Evolutionary conservation across 768 basidiomycete genomes (phyloP).

Genomic region (Psilocybe tampanensis): DNA sequence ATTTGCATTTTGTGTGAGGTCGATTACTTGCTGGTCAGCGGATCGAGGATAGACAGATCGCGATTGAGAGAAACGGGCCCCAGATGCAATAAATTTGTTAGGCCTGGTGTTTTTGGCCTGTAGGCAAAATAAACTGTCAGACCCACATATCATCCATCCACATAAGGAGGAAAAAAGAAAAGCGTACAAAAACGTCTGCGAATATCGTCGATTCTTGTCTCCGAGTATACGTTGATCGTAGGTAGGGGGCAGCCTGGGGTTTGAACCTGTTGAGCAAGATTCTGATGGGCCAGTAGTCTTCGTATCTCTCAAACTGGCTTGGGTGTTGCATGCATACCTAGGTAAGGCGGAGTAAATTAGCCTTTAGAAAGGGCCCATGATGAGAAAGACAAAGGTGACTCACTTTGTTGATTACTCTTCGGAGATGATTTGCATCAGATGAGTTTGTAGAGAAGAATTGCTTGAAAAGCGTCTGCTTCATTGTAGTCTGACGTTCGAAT

Average conservation of each 20-base stretch:
- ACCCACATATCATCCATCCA: no score
- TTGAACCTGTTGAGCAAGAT: slow-evolving; percentile 21
- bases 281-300: slow-evolving; percentile 26
- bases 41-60: no score
- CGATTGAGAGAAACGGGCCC: no score
- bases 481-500: neutral
- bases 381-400: neutral
- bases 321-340: neutral
- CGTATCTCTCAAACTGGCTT: slow-evolving; percentile 6
- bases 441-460: neutral
- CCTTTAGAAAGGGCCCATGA: neutral
- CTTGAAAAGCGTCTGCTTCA: neutral
- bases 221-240: neutral
- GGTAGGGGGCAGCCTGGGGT: neutral
- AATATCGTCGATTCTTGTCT: slow-evolving; percentile 6
- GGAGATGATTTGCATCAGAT: slow-evolving; percentile 6
- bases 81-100: no score
- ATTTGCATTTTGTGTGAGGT: no score
- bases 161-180: neutral
- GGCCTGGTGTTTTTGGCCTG: no score
- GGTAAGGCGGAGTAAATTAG: neutral
- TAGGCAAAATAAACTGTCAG: no score
- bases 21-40: no score
- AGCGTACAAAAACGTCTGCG: slow-evolving; percentile 12
- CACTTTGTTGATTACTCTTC: slow-evolving; percentile 4